Evolutionary conservation across 2,329 filamentous ascomycete species (phyloP).

Genomic region (Monosporascus sp.): DNA sequence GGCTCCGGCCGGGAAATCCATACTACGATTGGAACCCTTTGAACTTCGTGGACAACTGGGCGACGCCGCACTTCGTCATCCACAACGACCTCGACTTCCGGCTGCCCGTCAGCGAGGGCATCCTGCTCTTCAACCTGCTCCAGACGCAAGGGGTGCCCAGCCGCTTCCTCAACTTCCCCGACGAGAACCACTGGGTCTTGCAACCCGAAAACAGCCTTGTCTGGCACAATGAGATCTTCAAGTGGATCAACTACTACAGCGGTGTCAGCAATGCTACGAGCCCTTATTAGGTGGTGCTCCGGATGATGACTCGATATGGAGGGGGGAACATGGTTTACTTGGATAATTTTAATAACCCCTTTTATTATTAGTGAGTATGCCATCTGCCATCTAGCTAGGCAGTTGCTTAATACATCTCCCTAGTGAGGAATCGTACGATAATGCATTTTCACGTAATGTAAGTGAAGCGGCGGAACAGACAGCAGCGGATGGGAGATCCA

Average conservation of each 20-base stretch:
- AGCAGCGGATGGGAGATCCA: too few relatives aligned
- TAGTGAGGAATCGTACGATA: too few relatives aligned
- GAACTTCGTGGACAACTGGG: conserved; percentile 50
- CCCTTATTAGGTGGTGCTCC: conserved; percentile 15
- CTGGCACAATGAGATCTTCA: conserved; percentile 64
- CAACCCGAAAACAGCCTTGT: conserved; percentile 63
- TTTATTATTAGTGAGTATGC: too few relatives aligned
- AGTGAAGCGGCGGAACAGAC: too few relatives aligned
- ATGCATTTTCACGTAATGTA: too few relatives aligned
- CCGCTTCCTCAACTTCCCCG: conserved; percentile 62
- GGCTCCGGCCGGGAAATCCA: conserved; percentile 30
- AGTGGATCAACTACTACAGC: conserved; percentile 59
- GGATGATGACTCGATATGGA: too few relatives aligned
- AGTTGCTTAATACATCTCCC: too few relatives aligned
- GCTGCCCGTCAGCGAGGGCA: conserved; percentile 60
- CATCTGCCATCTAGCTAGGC: too few relatives aligned
- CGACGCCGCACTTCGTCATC: conserved; percentile 65
- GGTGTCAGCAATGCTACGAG: conserved; percentile 25
- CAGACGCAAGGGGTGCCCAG: conserved; percentile 61
- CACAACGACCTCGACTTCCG: conserved; percentile 65
- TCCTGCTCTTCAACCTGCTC: conserved; percentile 64
- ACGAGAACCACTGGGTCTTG: conserved; percentile 69
- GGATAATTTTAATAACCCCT: too few relatives aligned
- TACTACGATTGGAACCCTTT: conserved; percentile 47
- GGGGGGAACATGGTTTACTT: too few relatives aligned